phyloP scores from a whole-genome alignment of 139 green algal genomes.

The Asterochloris erici region DNA sequence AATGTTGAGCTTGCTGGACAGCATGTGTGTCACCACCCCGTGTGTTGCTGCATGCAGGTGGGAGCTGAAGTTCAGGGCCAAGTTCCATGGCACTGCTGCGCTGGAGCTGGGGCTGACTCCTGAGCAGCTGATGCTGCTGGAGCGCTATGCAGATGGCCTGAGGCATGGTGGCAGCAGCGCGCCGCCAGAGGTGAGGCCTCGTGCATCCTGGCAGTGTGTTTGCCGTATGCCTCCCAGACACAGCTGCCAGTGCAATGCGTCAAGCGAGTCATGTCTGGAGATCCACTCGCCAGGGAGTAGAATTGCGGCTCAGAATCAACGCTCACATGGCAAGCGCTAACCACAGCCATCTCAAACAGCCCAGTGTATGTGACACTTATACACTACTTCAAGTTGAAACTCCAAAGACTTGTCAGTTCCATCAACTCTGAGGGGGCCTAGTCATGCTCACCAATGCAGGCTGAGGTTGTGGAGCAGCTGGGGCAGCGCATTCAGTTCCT shows the following conservation, averaged over 20 bases:
- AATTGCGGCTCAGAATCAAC: neutral
- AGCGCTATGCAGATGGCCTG: constrained; percentile 64
- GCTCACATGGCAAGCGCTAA: too few relatives aligned
- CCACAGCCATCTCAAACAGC: too few relatives aligned
- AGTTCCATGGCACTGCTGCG: constrained; percentile 66
- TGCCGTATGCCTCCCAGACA: neutral
- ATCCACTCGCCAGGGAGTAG: neutral
- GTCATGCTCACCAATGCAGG: too few relatives aligned
- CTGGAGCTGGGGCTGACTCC: constrained; percentile 55
- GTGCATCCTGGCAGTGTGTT: neutral
- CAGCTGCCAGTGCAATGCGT: neutral
- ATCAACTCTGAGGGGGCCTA: too few relatives aligned
- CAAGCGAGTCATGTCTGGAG: neutral
- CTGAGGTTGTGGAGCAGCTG: too few relatives aligned
- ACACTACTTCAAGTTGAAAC: too few relatives aligned
- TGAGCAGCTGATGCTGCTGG: constrained; percentile 66
- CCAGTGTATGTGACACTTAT: too few relatives aligned
- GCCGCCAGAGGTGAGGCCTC: constrained; percentile 30
- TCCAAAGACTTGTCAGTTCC: too few relatives aligned
- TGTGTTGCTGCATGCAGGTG: neutral
- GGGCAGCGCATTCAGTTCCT: too few relatives aligned
- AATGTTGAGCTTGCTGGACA: too few relatives aligned
- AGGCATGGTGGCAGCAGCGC: constrained; percentile 33
- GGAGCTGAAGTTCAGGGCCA: constrained; percentile 75
- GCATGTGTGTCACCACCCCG: too few relatives aligned